Evolutionary conservation across 1,284 basidiomycete species (phyloP), one percentile per base, ranked within the genome.

Genomic region (Exobasidium cylindrosporum): DNA sequence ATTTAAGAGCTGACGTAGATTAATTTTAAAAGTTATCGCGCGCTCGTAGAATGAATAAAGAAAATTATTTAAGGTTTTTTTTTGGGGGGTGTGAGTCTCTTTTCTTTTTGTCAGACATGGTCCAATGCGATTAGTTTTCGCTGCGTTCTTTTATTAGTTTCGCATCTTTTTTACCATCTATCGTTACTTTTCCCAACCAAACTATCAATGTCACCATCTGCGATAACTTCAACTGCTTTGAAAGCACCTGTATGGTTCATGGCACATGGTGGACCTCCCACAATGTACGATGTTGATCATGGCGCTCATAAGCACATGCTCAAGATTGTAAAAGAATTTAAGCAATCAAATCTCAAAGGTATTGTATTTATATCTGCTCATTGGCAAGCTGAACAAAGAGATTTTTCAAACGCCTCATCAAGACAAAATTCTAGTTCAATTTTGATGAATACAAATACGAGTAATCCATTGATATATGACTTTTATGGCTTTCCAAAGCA

Each of bases 361-460:
- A 69, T 83, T 5, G 74, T 83, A 28, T 76, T 81, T 52, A 76
- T 83, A 46, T 81, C 79, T 4, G 83, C 83, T 1, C 83, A 83
- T 66, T 83, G 83, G 83, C 69, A 75, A 50, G 66, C 71, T 1
- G 83, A 83, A 66, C 78, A 80, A 52, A 63, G 67, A 1, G 35
- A 30, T 46, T 21, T 31, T 14, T 5, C 21, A 43, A 23, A 21
- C 53, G 14, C 17, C 21, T 23, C 14, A 47, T 47, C 10, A 24
- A n/a, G 46, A 21, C 46, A 47, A 47, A 47, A 14, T 4, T 17
- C 43, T 46, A 17, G 17, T 43, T 21, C 54, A 13, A 56, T 63
- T 17, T 57, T 30, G 24, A 64, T 74, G 13, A 68, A 83, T 50
- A 81, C 81, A 62, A 73, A 70, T 30, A 77, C 81, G 54, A 24